Conservation (phyloP, 176 grass and related monocot species). For the Rhynchospora tenuis region DNA sequence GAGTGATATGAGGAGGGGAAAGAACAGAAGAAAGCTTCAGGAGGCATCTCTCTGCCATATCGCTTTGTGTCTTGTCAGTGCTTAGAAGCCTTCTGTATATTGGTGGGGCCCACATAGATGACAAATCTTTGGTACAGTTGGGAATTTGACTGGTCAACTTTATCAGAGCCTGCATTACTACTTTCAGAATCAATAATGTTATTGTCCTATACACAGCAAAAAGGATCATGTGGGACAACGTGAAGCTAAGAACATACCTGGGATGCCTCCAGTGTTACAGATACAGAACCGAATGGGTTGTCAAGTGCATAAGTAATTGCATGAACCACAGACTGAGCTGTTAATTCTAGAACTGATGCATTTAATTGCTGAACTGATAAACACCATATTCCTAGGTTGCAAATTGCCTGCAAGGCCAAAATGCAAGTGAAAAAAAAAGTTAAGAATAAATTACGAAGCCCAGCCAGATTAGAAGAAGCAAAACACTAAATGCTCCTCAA, state of each 20-base stretch:
- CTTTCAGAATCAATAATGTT: constrained; percentile 19
- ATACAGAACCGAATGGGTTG: constrained; percentile 81
- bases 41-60: constrained; percentile 75
- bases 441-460: background rate
- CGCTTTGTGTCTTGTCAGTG: constrained; percentile 50
- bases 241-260: constrained; percentile 40
- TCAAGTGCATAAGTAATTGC: constrained; percentile 65
- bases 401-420: constrained; percentile 41
- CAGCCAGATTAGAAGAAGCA: background rate
- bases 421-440: constrained; percentile 8
- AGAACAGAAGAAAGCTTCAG: constrained; percentile 46
- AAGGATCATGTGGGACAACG: background rate
- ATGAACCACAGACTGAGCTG: constrained; percentile 26
- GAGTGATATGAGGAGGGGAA: constrained; percentile 43
- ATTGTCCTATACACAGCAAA: background rate
- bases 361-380: constrained; percentile 67
- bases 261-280: constrained; percentile 69
- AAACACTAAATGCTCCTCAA: background rate
- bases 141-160: constrained; percentile 45
- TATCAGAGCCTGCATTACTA: constrained; percentile 46
- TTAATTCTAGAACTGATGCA: constrained; percentile 30
- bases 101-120: constrained; percentile 59
- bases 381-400: constrained; percentile 86
- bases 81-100: constrained; percentile 76
- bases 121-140: constrained; percentile 46